Evolutionary conservation across 495 filamentous ascomycete species (phyloP).

Genomic region (Aspergillus steynii): DNA sequence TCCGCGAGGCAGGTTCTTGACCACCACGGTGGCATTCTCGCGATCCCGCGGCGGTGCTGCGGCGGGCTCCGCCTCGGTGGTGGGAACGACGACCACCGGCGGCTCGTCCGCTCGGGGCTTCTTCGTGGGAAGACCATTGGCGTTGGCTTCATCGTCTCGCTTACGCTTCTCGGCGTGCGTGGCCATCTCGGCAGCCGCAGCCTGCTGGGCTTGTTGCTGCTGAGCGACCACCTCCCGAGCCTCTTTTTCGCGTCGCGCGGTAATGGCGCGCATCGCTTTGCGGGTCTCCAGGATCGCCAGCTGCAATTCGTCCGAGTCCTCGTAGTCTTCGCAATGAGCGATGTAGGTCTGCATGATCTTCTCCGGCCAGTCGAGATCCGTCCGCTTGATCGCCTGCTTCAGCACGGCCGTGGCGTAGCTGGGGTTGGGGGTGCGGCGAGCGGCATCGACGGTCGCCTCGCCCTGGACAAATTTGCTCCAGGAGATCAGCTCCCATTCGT

Average conservation of each 20-base stretch:
- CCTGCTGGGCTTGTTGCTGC: slow-evolving; percentile 36
- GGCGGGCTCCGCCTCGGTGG: slow-evolving; percentile 33
- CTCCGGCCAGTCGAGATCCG: slow-evolving; percentile 87
- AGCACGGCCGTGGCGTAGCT: slow-evolving; percentile 70
- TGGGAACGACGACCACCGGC: slow-evolving; percentile 17
- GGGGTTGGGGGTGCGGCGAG: slow-evolving; percentile 53
- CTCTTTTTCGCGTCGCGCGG: slow-evolving; percentile 67
- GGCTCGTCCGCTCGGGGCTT: slow-evolving; percentile 56
- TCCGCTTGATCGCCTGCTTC: slow-evolving; percentile 66
- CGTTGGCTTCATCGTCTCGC: slow-evolving; percentile 57
- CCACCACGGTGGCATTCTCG: slow-evolving; percentile 82
- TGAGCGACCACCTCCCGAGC: slow-evolving; percentile 54
- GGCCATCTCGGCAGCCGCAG: slow-evolving; percentile 28
- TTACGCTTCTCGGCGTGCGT: slow-evolving; percentile 65
- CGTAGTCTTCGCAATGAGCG: slow-evolving; percentile 85
- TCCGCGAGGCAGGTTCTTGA: slow-evolving; percentile 69
- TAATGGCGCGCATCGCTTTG: slow-evolving; percentile 61
- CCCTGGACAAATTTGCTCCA: slow-evolving; percentile 59
- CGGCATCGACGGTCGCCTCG: slow-evolving; percentile 47
- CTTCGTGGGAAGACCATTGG: slow-evolving; percentile 53
- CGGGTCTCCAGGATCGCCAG: slow-evolving; percentile 68
- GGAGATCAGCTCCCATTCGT: slow-evolving; percentile 81
- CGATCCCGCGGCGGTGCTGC: slow-evolving; percentile 69
- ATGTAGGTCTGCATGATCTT: slow-evolving; percentile 80
- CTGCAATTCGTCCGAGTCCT: slow-evolving; percentile 69